Base-by-base conservation (phyloP, 768 basidiomycete genomes). In the Austroboletus eburneus region DNA sequence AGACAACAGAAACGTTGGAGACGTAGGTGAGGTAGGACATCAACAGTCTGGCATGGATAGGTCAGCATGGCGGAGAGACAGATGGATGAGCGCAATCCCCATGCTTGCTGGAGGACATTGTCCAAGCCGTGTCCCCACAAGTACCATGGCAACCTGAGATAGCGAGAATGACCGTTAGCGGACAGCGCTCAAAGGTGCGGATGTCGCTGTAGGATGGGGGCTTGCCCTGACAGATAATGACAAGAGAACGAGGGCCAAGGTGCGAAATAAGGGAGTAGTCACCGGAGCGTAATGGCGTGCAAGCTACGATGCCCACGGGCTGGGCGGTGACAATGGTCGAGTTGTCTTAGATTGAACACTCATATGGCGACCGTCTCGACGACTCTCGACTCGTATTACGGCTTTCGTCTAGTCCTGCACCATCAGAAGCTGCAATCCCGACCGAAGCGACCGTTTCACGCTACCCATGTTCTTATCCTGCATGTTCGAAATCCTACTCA, bases 401-500 rank as follows among this genome's bases (percentile, higher is more conserved):
- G 9, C 57, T 68, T 5, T 67, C 67, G n/a, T 58, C 65, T 22
- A 66, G 66, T 41, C 59, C 66, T 42, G 47, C 52, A n/a, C 60
- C 55, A 7, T 51, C 54, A 32, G 61, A 55, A n/a, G n/a, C n/a
- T n/a, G n/a, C 18, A 23, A 14, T 29, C 13, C 20, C n/a, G n/a
- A n/a, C n/a, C n/a, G n/a, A n/a, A n/a, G n/a, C n/a, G 35, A n/a
- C 38, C 67, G 22, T 43, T 43, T 35, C 37, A 43, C 72, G 70
- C 17, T 88, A 88, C 64, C 57, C 70, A 27, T 95, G 91, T 65
- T 76, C 79, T 0, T 73, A 74, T 56, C 57, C 70, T 3, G 84
- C 79, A 2, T 98, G 95, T 57, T 69, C 68, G 25, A 98, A 93
- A 63, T 73, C 82, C 0, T 98, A 95, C 63, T 73, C 83, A 4